Evolutionary conservation across 768 basidiomycete species (phyloP).

Genomic region (Mycena kentingensis): DNA sequence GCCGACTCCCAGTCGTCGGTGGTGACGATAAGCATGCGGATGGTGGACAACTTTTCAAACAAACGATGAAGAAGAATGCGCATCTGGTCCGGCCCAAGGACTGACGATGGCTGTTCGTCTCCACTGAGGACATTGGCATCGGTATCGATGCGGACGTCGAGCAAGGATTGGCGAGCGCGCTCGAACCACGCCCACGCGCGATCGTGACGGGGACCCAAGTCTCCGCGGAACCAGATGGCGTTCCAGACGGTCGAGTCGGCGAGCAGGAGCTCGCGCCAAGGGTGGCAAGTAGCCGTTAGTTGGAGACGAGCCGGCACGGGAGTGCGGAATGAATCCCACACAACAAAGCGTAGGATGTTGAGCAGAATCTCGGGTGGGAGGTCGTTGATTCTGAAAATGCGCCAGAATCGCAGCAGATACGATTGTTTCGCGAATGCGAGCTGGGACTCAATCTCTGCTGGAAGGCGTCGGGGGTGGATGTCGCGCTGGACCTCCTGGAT

Average conservation of each 20-base stretch:
- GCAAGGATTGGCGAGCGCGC: conserved; percentile 52
- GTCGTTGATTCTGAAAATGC: conserved; percentile 43
- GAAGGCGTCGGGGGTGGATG: conserved; percentile 21
- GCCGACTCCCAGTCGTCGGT: conserved; percentile 58
- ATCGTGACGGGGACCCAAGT: conserved; percentile 43
- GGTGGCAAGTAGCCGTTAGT: conserved; percentile 60
- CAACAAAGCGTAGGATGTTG: conserved; percentile 62
- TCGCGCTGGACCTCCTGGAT: conserved; percentile 22
- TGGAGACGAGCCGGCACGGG: conserved; percentile 42
- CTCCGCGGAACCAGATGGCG: conserved; percentile 63
- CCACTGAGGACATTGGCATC: conserved; percentile 31
- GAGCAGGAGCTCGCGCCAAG: conserved; percentile 53
- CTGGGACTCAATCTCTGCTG: conserved; percentile 22
- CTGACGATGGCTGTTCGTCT: conserved; percentile 19
- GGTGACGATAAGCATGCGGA: conserved; percentile 55
- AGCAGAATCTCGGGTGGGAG: conserved; percentile 67
- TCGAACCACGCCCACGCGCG: conserved; percentile 60
- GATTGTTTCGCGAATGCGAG: conserved; percentile 16
- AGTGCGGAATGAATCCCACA: conserved; percentile 46
- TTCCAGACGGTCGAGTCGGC: conserved; percentile 60
- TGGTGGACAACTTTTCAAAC: conserved; percentile 43
- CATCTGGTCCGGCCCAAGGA: conserved; percentile 35
- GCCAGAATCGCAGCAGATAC: conserved; percentile 20
- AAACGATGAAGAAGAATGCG: conserved; percentile 50
- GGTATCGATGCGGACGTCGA: conserved; percentile 66